phyloP scores from a whole-genome alignment of 2,329 filamentous ascomycete genomes.

The Fusarium concolor region DNA sequence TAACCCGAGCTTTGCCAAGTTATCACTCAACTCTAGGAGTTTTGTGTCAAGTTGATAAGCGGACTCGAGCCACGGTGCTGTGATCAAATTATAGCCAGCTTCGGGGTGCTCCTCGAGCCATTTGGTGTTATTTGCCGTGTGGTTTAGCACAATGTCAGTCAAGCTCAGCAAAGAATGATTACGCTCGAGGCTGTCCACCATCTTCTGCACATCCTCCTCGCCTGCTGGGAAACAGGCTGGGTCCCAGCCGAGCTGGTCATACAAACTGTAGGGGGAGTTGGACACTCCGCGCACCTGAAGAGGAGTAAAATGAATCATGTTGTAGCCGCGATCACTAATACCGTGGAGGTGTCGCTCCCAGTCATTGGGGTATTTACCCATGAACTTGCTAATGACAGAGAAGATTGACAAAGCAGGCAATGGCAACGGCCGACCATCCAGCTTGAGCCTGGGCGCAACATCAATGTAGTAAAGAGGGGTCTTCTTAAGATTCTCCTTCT shows the following conservation, averaged over 20 bases:
- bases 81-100: slow-evolving; percentile 92
- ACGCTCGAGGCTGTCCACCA: slow-evolving; percentile 85
- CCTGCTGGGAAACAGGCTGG: slow-evolving; percentile 83
- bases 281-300: slow-evolving; percentile 88
- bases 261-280: slow-evolving; percentile 97
- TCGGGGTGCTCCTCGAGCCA: slow-evolving; percentile 97
- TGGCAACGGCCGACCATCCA: slow-evolving; percentile 80
- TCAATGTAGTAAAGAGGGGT: slow-evolving; percentile 92
- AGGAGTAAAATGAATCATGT: slow-evolving; percentile 99
- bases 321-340: slow-evolving; percentile 92
- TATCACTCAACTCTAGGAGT: slow-evolving; percentile 80
- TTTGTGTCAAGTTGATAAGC: slow-evolving; percentile 71
- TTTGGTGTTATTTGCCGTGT: slow-evolving; percentile 93
- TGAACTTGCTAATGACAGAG: slow-evolving; percentile 96
- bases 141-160: slow-evolving; percentile 98
- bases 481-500: slow-evolving; percentile 65
- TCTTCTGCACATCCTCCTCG: slow-evolving; percentile 80
- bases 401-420: slow-evolving; percentile 90
- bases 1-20: slow-evolving; percentile 76
- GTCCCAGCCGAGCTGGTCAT: slow-evolving; percentile 91
- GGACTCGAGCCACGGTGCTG: slow-evolving; percentile 81
- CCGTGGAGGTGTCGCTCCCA: slow-evolving; percentile 92
- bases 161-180: slow-evolving; percentile 87
- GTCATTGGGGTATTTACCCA: slow-evolving; percentile 89
- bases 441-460: slow-evolving; percentile 82